Evolutionary conservation across 1,284 basidiomycete genomes (phyloP), one percentile per base, ranked within the genome.

Genomic region (Farysia itapuensis): DNA sequence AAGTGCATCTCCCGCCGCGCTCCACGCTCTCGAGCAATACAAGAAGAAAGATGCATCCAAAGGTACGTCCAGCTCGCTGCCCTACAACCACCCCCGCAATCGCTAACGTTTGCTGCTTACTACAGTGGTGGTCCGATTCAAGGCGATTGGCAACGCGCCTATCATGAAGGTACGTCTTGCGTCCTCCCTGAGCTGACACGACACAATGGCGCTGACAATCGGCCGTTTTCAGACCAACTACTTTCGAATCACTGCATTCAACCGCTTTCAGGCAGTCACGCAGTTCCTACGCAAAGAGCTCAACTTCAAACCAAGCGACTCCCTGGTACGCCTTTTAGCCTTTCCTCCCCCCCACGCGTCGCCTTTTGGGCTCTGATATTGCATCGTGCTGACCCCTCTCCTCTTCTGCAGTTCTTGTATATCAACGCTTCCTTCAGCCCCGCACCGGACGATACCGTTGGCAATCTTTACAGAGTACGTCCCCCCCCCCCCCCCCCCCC

Each of bases 401-500:
- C 12, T 23, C 14, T 21, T 14, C 3, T 5, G 4, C 69, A 96
- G 93, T 96, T 95, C 79, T 89, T 92, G 5, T 98, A 97, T 77
- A 96, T 98, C 81, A 97, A 97, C 72, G 82, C 92, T n/a, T 90
- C 94, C 0, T 97, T 97, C 77, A 88, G 89, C 3, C 91, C 91
- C 33, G 88, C 91, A 1, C 90, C 90, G 0, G 91, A 95, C 75
- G 91, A 94, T 72, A 89, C 87, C 0, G 90, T 94, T 4, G 86
- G 89, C 0, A 96, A 93, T 74, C 79, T 91, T 35, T 90, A 83
- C 52, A 64, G 75, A 30, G 77, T 78, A 39, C 61, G 70, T 54
- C 24, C n/a, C 26, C 11, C 11, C n/a, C 9, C 9, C n/a, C 26
- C 26, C 26, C n/a, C n/a, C n/a, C n/a, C n/a, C n/a, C n/a, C n/a